Base-by-base conservation (phyloP, 1,284 basidiomycete species). In the Athelia psychrophila region DNA sequence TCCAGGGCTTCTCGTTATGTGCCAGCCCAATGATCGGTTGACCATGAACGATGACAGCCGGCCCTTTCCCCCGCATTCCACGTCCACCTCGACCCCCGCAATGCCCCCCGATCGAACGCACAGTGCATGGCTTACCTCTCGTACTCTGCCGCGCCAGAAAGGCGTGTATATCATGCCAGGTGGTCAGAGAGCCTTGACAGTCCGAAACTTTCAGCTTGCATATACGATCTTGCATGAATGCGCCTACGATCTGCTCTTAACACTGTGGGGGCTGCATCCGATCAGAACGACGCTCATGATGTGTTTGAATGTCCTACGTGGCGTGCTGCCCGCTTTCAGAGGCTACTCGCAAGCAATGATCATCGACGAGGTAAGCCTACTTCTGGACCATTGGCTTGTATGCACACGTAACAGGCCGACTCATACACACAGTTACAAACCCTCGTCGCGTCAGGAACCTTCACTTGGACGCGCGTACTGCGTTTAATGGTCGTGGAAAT, bases 261-360 rank as follows among this genome's bases (percentile, higher is more conserved):
- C 77, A n/a, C 65, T 91, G 18, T 88, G 84, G 77, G 70, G 72
- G 44, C 66, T 85, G 27, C 86, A 91, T 59, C 88, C 88, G 44
- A 61, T 80, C 50, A 79, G 86, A 53, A 82, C 84, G 20, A 71
- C 78, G 22, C 68, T 86, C 50, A 83, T 91, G 79, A 68, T 90
- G 60, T 54, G 75, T 51, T 70, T 88, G 57, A 86, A 90, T 64
- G 69, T 91, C 49, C 60, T 84, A 54, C 80, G 87, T 56, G 89
- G 87, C 54, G 68, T 86, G 54, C 81, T 90, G 61, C 88, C 88
- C 38, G 88, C 88, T 12, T 86, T 87, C 66, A 80, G 86, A 69
- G 84, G 87, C 53, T 91, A 89, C 72, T 90, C 89, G 12, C 89
- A 91, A 74, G 88, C 88, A 48, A 69, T 88, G 65, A 87, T 91